Conservation (phyloP, 768 basidiomycete genomes). For the Trametes cingulata region DNA sequence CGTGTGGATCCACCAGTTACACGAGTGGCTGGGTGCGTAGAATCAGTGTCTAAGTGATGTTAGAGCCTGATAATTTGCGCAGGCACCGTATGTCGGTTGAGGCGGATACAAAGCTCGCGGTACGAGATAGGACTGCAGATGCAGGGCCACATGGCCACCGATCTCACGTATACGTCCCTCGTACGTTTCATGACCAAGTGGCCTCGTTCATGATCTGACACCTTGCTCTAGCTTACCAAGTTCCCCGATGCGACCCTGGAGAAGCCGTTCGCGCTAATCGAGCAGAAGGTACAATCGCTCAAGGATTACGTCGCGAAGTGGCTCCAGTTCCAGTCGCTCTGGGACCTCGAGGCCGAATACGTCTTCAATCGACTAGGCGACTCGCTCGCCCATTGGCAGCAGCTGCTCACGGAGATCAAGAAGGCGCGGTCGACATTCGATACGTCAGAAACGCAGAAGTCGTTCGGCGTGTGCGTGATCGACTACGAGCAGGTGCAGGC, state of each 20-base stretch:
- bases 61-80: not conserved
- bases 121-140: conserved; percentile 97
- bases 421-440: conserved; percentile 96
- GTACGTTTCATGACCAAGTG: conserved; percentile 43
- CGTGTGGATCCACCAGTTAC: conserved; percentile 86
- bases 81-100: conserved; percentile 87
- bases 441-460: conserved; percentile 89
- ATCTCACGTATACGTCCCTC: conserved; percentile 81
- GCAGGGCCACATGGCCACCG: conserved; percentile 62
- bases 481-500: conserved; percentile 99
- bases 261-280: conserved; percentile 83
- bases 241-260: conserved; percentile 75
- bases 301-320: conserved; percentile 94
- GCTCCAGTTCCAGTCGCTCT: conserved; percentile 98
- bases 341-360: conserved; percentile 97
- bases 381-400: conserved; percentile 91
- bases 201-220: conserved; percentile 8
- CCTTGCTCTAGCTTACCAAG: conserved; percentile 57
- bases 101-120: conserved; percentile 89
- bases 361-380: conserved; percentile 96
- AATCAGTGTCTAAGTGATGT: not conserved
- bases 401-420: conserved; percentile 95
- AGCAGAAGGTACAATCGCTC: conserved; percentile 83
- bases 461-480: conserved; percentile 91
- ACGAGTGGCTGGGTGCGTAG: conserved; percentile 77